Conservation (phyloP, 345 rosid species). For the Brassica incana region DNA sequence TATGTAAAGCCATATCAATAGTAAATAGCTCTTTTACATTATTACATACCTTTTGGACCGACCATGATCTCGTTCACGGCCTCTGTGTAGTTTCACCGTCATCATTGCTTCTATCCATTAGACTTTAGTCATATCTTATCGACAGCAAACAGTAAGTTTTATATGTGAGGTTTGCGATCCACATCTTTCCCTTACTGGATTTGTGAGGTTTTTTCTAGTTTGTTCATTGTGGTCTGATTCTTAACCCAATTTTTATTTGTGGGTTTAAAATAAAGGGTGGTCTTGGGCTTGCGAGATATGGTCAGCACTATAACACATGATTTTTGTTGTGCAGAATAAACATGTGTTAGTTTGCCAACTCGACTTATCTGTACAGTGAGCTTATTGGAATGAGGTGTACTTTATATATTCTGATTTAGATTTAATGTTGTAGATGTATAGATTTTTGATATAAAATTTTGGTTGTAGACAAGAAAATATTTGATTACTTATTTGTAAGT, state of each 20-base stretch:
- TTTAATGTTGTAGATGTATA: no score
- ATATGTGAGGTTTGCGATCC: not conserved
- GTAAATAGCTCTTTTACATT: not conserved
- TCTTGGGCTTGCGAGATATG: not conserved
- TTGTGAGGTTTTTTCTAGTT: not conserved
- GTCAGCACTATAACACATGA: not conserved
- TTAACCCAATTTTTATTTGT: not conserved
- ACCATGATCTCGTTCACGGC: constrained; percentile 9
- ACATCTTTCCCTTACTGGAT: not conserved
- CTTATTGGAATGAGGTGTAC: not conserved
- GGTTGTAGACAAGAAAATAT: not conserved
- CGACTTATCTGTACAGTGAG: not conserved
- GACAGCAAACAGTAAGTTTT: not conserved
- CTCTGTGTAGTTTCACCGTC: constrained; percentile 10
- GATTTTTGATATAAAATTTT: no score
- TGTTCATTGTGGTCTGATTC: not conserved
- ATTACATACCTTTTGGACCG: constrained; percentile 8
- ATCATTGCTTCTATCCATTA: not conserved
- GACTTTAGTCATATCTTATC: not conserved
- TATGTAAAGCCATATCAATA: not conserved
- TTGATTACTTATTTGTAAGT: no score
- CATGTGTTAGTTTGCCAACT: not conserved
- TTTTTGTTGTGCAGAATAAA: not conserved
- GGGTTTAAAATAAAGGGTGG: not conserved
- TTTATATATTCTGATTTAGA: no score